A percentile compares a stretch with the other conserved stretches of the same genome.
Conservation (phyloP, 2,329 filamentous ascomycete genomes). For the Aureobasidium sp. region DNA sequence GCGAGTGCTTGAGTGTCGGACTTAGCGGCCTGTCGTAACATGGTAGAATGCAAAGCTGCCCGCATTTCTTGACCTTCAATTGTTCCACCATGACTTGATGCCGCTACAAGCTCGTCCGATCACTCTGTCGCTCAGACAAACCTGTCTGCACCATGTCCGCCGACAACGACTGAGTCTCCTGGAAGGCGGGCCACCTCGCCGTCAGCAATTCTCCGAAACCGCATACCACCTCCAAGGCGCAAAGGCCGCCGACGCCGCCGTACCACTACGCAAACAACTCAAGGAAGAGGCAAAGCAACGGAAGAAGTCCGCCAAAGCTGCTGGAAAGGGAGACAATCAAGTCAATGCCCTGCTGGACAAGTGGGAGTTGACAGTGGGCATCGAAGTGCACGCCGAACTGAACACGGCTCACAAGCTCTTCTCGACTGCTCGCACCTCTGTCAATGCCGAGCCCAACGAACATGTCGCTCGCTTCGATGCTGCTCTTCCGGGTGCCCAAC, state of each 20-base stretch:
- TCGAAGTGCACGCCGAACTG: conserved; percentile 95
- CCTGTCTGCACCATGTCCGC: conserved; percentile 1
- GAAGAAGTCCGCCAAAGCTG: conserved; percentile 23
- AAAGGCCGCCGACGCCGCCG: conserved; percentile 14
- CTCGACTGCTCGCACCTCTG: conserved; percentile 50
- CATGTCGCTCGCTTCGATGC: conserved; percentile 84
- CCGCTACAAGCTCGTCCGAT: conserved; percentile 10
- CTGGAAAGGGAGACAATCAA: conserved; percentile 16
- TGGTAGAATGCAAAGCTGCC: conserved; percentile 9
- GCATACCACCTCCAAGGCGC: not conserved
- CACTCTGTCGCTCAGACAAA: not conserved
- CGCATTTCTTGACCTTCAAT: not conserved
- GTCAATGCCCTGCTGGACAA: conserved; percentile 37
- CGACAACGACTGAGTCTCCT: not conserved
- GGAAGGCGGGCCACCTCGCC: not conserved
- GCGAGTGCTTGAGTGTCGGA: not conserved
- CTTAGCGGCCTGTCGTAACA: not conserved
- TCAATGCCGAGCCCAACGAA: conserved; percentile 57
- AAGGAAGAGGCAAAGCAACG: conserved; percentile 35
- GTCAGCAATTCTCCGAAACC: not conserved
- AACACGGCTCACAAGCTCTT: conserved; percentile 88
- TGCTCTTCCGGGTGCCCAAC: conserved; percentile 83
- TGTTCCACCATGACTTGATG: conserved; percentile 15
- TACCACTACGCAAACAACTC: conserved; percentile 35
- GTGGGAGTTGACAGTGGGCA: conserved; percentile 93